phyloP scores from a whole-genome alignment of 495 filamentous ascomycete genomes.

The Aeminium ludgeri region DNA sequence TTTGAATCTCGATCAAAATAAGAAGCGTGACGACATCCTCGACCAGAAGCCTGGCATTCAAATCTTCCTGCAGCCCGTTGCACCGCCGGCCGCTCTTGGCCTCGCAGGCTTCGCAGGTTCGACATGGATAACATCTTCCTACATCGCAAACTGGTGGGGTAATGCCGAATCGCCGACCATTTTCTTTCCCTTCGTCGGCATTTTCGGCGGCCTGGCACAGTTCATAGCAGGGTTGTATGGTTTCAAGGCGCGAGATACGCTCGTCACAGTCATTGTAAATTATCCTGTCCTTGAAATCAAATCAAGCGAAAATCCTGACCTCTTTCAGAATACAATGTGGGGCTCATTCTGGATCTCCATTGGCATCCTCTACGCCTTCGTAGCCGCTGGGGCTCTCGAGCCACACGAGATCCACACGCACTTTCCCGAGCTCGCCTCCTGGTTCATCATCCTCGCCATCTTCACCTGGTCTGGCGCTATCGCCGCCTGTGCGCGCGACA shows the following conservation, averaged over 20 bases:
- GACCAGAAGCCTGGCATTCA: background rate
- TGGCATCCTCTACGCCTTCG: conserved; percentile 5
- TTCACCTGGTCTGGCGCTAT: conserved; percentile 8
- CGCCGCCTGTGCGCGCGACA: conserved; percentile 1
- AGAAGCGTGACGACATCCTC: background rate
- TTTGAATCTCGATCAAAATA: no score
- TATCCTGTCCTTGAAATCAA: no score
- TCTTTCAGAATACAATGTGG: conserved; percentile 5
- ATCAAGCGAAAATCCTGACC: background rate
- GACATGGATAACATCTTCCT: conserved; percentile 2
- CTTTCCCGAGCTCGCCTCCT: conserved; percentile 6
- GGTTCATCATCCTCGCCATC: conserved; percentile 3
- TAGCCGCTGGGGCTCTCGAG: background rate
- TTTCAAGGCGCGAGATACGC: conserved; percentile 3
- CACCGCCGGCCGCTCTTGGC: conserved; percentile 6
- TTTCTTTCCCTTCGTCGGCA: conserved; percentile 8
- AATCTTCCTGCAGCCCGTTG: conserved; percentile 8
- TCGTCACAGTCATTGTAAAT: conserved; percentile 2
- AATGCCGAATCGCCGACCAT: conserved; percentile 2
- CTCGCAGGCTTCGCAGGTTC: conserved; percentile 8
- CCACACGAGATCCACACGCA: conserved; percentile 4
- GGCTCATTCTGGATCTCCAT: conserved; percentile 8
- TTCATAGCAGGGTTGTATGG: conserved; percentile 6
- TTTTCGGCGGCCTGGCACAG: conserved; percentile 8
- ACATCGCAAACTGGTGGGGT: conserved; percentile 4